phyloP scores from a whole-genome alignment of 2,329 filamentous ascomycete genomes.

The Penicillium brasilianum region DNA sequence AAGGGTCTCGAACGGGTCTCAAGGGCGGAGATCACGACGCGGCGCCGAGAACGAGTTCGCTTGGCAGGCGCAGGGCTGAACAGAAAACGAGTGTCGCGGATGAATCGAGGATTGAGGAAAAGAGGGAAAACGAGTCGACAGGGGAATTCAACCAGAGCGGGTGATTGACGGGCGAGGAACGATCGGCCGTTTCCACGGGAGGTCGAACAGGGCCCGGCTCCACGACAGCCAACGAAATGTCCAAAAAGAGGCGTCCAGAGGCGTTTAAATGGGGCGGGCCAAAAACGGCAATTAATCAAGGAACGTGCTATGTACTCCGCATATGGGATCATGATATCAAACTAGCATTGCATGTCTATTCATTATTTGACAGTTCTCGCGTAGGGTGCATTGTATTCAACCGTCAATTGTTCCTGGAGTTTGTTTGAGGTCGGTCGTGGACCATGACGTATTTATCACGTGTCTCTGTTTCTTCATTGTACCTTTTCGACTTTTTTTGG shows the following conservation, averaged over 20 bases:
- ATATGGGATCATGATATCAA: neutral
- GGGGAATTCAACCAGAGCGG: slow-evolving; percentile 9
- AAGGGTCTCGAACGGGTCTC: slow-evolving; percentile 11
- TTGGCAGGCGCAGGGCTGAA: slow-evolving; percentile 7
- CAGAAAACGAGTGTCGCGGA: neutral
- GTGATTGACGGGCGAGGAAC: slow-evolving; percentile 9
- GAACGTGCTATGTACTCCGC: neutral
- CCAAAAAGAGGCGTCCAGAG: neutral
- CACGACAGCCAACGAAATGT: neutral
- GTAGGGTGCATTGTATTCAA: too few relatives aligned
- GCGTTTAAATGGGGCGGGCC: neutral
- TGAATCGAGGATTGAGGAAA: neutral
- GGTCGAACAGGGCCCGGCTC: neutral
- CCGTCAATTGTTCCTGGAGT: too few relatives aligned
- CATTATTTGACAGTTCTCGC: neutral
- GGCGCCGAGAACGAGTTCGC: slow-evolving; percentile 7
- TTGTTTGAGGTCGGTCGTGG: too few relatives aligned
- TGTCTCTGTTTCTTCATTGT: slow-evolving; percentile 1
- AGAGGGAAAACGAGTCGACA: neutral
- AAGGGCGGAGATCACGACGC: slow-evolving; percentile 11
- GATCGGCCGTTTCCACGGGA: slow-evolving; percentile 27
- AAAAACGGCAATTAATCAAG: neutral
- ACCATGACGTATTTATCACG: neutral
- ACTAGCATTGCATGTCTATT: neutral
- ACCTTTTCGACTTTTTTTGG: too few relatives aligned